Conservation (phyloP, 441 rosid species). For the Euphorbia celastroides region DNA sequence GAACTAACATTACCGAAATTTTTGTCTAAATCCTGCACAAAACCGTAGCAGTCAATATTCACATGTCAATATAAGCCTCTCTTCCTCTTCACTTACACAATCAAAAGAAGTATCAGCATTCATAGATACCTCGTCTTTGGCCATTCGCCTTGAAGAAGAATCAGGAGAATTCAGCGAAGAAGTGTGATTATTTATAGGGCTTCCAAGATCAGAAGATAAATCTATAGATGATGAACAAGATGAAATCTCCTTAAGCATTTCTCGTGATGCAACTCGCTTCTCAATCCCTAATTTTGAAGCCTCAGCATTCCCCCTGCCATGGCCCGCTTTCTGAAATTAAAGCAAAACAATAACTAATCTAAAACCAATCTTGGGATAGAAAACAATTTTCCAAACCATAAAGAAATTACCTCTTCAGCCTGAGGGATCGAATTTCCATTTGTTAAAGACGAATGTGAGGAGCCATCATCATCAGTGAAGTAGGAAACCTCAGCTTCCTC, state of each 20-base stretch:
- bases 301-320: slow-evolving; percentile 19
- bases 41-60: slow-evolving; percentile 17
- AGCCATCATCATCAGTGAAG: slow-evolving; percentile 70
- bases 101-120: slow-evolving; percentile 23
- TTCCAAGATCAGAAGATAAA: slow-evolving; percentile 39
- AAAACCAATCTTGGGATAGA: not conserved
- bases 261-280: slow-evolving; percentile 18
- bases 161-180: slow-evolving; percentile 26
- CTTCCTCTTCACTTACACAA: slow-evolving; percentile 26
- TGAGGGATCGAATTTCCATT: slow-evolving; percentile 43
- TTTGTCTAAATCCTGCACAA: slow-evolving; percentile 22
- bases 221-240: slow-evolving; percentile 46
- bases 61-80: slow-evolving; percentile 14
- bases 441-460: slow-evolving; percentile 68
- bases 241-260: slow-evolving; percentile 28
- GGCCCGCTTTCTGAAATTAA: slow-evolving; percentile 40
- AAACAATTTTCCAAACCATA: not conserved
- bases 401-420: slow-evolving; percentile 38
- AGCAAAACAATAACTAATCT: slow-evolving; percentile 8
- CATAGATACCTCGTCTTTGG: slow-evolving; percentile 16
- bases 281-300: slow-evolving; percentile 26
- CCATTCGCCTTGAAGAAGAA: slow-evolving; percentile 21
- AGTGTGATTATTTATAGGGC: slow-evolving; percentile 34
- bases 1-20: slow-evolving; percentile 15
- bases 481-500: slow-evolving; percentile 77